Conservation (phyloP, 768 basidiomycete species). For the Mycena olivaceomarginata region DNA sequence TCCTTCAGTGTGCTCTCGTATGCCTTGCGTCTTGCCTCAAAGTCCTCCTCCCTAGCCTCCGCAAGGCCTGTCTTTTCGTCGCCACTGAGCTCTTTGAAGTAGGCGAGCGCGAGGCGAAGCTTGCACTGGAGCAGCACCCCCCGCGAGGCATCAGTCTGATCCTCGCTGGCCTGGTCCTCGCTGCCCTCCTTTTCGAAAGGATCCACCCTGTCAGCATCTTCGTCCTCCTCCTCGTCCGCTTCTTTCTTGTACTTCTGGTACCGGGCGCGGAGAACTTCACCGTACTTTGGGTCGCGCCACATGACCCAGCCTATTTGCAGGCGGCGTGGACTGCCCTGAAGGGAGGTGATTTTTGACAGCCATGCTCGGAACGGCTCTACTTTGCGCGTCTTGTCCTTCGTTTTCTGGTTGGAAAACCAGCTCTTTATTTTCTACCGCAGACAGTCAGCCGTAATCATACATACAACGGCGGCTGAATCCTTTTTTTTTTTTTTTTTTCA, state of each 20-base stretch:
- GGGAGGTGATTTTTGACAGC: neutral
- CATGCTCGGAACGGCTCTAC: neutral
- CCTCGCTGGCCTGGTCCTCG: neutral
- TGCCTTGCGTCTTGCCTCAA: neutral
- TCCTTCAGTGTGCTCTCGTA: neutral
- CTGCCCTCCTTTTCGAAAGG: neutral
- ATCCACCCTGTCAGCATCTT: neutral
- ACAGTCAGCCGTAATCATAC: too few species aligned
- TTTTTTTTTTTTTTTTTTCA: too few species aligned
- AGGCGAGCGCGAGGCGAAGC: neutral
- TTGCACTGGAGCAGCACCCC: neutral
- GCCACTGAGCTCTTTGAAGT: neutral
- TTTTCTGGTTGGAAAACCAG: neutral
- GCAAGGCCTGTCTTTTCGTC: neutral
- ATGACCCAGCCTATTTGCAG: neutral
- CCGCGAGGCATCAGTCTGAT: neutral
- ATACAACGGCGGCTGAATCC: too few species aligned
- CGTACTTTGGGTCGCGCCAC: neutral
- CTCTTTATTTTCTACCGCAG: neutral
- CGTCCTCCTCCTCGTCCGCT: neutral
- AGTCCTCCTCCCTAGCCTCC: neutral
- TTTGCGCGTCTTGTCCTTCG: neutral
- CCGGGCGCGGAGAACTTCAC: neutral
- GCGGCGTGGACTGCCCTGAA: neutral
- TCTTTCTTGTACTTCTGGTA: neutral